phyloP scores from a whole-genome alignment of 345 rosid species.

The Moricandia arvensis region DNA sequence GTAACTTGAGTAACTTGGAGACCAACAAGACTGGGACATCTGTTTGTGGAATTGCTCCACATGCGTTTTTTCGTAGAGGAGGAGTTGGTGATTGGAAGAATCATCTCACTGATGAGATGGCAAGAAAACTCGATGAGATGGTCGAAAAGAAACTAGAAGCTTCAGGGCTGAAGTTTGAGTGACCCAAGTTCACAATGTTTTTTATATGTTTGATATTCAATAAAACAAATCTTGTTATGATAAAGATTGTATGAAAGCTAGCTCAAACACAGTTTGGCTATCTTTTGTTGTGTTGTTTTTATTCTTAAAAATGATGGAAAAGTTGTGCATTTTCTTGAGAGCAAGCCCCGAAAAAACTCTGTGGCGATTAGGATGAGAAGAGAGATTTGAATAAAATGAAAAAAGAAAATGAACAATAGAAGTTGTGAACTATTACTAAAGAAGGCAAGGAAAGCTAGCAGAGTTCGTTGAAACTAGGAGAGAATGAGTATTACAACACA shows the following conservation, averaged over 20 bases:
- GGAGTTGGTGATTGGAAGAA: neutral
- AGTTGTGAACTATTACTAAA: conserved; percentile 23
- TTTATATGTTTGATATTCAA: neutral
- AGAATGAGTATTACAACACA: conserved; percentile 31
- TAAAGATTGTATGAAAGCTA: neutral
- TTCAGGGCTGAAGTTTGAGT: neutral
- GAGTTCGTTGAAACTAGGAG: conserved; percentile 16
- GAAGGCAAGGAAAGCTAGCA: conserved; percentile 1
- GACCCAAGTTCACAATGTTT: neutral
- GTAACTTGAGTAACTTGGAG: neutral
- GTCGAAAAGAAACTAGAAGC: neutral
- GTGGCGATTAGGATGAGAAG: conserved; percentile 14
- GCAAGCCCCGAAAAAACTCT: conserved; percentile 5
- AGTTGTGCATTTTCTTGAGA: neutral
- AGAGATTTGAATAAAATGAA: neutral
- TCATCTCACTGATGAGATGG: neutral
- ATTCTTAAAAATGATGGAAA: neutral
- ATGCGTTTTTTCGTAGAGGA: too few species aligned
- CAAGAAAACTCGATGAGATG: neutral
- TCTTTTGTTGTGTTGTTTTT: too few species aligned
- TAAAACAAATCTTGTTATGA: neutral
- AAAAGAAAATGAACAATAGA: neutral
- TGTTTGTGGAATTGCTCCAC: neutral
- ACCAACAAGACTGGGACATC: neutral
- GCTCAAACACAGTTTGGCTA: neutral